Evolutionary conservation across 1,284 basidiomycete species (phyloP).

Genomic region (Microbotryomycetes sp.): DNA sequence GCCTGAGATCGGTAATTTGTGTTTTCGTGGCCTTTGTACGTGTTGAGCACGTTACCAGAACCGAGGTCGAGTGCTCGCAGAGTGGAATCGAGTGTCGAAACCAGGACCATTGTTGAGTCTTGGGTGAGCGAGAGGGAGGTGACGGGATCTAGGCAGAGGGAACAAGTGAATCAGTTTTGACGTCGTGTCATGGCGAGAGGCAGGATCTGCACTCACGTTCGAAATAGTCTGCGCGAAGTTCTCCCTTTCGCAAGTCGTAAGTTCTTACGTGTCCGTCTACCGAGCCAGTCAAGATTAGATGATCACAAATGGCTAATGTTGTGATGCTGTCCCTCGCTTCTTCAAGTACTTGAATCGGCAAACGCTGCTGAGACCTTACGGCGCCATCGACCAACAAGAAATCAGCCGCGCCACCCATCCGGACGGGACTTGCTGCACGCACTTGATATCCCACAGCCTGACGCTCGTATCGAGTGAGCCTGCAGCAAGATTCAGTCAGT

Average conservation of each 20-base stretch:
- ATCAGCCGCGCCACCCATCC: neutral
- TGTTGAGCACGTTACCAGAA: slow-evolving; percentile 77
- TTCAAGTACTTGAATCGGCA: slow-evolving; percentile 82
- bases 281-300: slow-evolving; percentile 66
- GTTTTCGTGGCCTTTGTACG: slow-evolving; percentile 70
- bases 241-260: slow-evolving; percentile 88
- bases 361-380: slow-evolving; percentile 62
- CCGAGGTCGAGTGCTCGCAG: slow-evolving; percentile 76
- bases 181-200: neutral
- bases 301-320: slow-evolving; percentile 57
- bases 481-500: slow-evolving; percentile 42
- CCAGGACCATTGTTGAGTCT: slow-evolving; percentile 68
- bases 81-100: slow-evolving; percentile 73
- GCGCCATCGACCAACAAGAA: neutral
- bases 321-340: slow-evolving; percentile 88
- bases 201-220: slow-evolving; percentile 57
- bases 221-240: slow-evolving; percentile 77
- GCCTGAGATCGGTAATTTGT: slow-evolving; percentile 68
- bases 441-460: slow-evolving; percentile 70
- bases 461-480: slow-evolving; percentile 83
- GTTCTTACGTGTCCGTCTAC: slow-evolving; percentile 86
- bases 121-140: slow-evolving; percentile 68
- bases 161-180: neutral
- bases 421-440: slow-evolving; percentile 48
- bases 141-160: slow-evolving; percentile 59